Conservation (phyloP, 495 filamentous ascomycete species). For the Talaromyces wortmannii region DNA sequence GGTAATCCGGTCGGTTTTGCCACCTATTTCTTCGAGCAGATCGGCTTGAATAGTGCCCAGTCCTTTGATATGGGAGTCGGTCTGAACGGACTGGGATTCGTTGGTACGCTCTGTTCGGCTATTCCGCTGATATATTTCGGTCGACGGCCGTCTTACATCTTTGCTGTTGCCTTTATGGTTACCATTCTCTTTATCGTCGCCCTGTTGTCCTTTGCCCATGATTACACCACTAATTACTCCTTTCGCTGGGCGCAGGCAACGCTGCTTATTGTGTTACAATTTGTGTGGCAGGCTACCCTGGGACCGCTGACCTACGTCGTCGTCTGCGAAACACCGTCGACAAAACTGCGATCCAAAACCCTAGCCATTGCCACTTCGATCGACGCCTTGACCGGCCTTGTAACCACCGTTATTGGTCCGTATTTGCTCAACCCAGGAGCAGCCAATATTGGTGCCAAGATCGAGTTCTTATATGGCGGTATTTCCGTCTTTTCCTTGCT, state of each 20-base stretch:
- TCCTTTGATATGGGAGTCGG: conserved; percentile 9
- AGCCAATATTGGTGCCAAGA: conserved; percentile 5
- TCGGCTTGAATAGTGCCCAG: conserved; percentile 34
- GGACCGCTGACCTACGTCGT: background rate
- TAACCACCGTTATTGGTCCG: conserved; percentile 1
- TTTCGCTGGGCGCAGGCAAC: conserved; percentile 4
- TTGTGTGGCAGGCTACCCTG: background rate
- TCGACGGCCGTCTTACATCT: background rate
- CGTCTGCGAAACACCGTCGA: conserved; percentile 2
- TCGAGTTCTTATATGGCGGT: conserved; percentile 4
- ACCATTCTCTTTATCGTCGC: background rate
- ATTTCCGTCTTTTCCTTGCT: conserved; percentile 2
- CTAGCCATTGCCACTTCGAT: conserved; percentile 1
- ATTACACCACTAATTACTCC: background rate
- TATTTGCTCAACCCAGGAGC: conserved; percentile 3
- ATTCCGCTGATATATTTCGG: conserved; percentile 6
- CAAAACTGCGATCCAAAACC: conserved; percentile 4
- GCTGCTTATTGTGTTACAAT: conserved; percentile 1
- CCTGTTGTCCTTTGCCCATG: conserved; percentile 1
- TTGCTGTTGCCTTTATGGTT: conserved; percentile 1
- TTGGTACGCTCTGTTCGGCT: background rate
- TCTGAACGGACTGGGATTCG: conserved; percentile 6
- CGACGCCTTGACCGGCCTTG: background rate
- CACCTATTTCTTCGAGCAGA: conserved; percentile 49
- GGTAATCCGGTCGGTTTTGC: conserved; percentile 32